Evolutionary conservation across 1,139 yeast genomes (phyloP), one percentile per base, ranked within the genome.

Genomic region (Barnettozyma hawaiiensis): DNA sequence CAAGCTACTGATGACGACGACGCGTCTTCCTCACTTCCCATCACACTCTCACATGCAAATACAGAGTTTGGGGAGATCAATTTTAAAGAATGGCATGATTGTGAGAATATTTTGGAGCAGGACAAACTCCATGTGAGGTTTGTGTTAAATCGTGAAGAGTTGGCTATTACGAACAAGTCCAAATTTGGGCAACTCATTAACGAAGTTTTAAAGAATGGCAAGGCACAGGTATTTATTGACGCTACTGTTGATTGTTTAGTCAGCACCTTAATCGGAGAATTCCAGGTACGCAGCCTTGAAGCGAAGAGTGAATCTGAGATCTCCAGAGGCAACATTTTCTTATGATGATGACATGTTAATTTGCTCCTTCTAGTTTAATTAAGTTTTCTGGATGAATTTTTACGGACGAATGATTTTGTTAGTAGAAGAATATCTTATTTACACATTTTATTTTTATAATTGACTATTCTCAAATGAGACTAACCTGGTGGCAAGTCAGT

Each of bases 401-500:
- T n/a, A n/a, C n/a, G n/a, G n/a, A n/a, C n/a, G n/a, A n/a, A n/a
- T n/a, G n/a, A n/a, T n/a, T n/a, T n/a, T n/a, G n/a, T n/a, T n/a
- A n/a, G n/a, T n/a, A n/a, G n/a, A n/a, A n/a, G n/a, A n/a, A n/a
- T n/a, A n/a, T n/a, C 14, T 14, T 26, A 26, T 26, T 16, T 29
- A 29, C 32, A 29, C n/a, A n/a, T n/a, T n/a, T n/a, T n/a, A n/a
- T n/a, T n/a, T n/a, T n/a, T n/a, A n/a, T n/a, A n/a, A n/a, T 4
- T 14, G 11, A 15, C 31, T 6, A 28, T 8, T 29, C n/a, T 16
- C 23, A 8, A 22, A 19, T 12, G 6, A 20, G 24, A 15, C 63
- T 73, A 92, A 75, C 98, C 97, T 26, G 98, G 98, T 49, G 98
- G 98, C 61, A 92, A 71, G 66, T 81, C 86, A 45, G 86, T 75